Percentiles rank a stretch among this genome's conserved stretches.
Evolutionary conservation across 2,329 filamentous ascomycete species (phyloP).

Genomic region (Dothideomycetes sp.): DNA sequence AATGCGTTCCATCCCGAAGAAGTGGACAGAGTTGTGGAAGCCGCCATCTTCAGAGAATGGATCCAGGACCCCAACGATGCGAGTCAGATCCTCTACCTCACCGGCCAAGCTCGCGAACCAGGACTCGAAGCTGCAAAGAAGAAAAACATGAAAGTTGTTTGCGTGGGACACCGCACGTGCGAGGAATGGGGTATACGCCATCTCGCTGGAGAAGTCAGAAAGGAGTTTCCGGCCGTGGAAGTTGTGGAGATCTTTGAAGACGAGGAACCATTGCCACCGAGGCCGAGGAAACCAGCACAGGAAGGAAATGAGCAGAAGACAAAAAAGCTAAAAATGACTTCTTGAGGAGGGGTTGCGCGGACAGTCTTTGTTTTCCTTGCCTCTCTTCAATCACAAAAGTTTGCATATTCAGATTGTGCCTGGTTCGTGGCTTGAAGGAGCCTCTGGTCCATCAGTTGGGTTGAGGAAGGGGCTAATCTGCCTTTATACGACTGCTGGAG

Average conservation of each 20-base stretch:
- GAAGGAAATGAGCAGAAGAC: too few species aligned
- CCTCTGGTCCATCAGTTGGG: too few species aligned
- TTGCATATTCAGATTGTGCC: too few species aligned
- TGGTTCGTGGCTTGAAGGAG: too few species aligned
- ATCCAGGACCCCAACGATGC: conserved; percentile 14
- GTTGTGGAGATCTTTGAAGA: conserved; percentile 27
- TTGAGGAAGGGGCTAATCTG: too few species aligned
- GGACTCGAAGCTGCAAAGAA: conserved; percentile 22
- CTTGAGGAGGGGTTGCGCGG: too few species aligned
- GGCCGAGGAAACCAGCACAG: too few species aligned
- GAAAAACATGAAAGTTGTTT: conserved; percentile 23
- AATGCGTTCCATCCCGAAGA: conserved; percentile 28
- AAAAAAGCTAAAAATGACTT: too few species aligned
- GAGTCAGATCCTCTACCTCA: conserved; percentile 25
- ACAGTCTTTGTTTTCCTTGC: too few species aligned
- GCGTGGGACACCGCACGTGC: conserved; percentile 26
- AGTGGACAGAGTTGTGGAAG: conserved; percentile 22
- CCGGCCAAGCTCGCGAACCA: conserved; percentile 23
- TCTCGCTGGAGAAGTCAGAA: conserved; percentile 18
- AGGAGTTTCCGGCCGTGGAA: conserved; percentile 19
- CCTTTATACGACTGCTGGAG: too few species aligned
- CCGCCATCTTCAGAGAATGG: conserved; percentile 17
- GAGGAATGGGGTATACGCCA: conserved; percentile 31
- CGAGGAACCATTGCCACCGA: conserved; percentile 13
- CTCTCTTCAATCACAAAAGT: too few species aligned